phyloP scores from a whole-genome alignment of 2,329 filamentous ascomycete species.

The Chaetomium sp. region DNA sequence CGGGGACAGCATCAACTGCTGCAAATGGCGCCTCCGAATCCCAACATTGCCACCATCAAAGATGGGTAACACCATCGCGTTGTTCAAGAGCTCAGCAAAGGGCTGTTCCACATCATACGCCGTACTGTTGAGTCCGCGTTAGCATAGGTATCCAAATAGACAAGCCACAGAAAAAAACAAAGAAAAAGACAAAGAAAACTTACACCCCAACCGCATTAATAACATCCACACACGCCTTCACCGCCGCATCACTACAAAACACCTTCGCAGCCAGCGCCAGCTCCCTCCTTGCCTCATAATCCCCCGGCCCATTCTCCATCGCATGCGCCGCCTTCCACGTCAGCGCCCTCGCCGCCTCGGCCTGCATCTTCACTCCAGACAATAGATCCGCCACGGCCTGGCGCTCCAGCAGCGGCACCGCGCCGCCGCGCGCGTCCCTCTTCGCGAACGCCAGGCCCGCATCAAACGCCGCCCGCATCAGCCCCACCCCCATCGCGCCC shows the following conservation, averaged over 20 bases:
- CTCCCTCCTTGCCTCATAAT: constrained; percentile 47
- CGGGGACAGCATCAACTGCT: constrained; percentile 47
- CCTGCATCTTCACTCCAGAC: constrained; percentile 54
- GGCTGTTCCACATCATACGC: constrained; percentile 47
- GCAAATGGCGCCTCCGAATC: constrained; percentile 51
- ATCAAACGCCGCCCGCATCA: constrained; percentile 58
- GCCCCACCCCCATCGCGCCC: constrained; percentile 55
- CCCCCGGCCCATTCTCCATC: constrained; percentile 46
- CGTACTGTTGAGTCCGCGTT: constrained; percentile 34
- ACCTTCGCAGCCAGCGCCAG: constrained; percentile 54
- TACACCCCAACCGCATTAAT: constrained; percentile 56
- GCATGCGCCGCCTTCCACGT: constrained; percentile 55
- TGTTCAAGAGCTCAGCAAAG: constrained; percentile 49
- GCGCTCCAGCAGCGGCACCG: constrained; percentile 48
- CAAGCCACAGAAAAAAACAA: too few species aligned
- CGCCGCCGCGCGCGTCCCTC: constrained; percentile 48
- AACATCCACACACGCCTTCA: constrained; percentile 51
- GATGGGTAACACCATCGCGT: constrained; percentile 50
- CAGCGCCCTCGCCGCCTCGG: constrained; percentile 52
- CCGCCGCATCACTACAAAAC: constrained; percentile 52
- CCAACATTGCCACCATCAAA: constrained; percentile 60
- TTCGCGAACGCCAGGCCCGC: constrained; percentile 54
- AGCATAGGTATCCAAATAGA: background rate
- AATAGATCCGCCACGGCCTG: constrained; percentile 53
- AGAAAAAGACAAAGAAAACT: constrained; percentile 24